Conservation (phyloP, 345 rosid genomes). For the Gossypium arboreum region DNA sequence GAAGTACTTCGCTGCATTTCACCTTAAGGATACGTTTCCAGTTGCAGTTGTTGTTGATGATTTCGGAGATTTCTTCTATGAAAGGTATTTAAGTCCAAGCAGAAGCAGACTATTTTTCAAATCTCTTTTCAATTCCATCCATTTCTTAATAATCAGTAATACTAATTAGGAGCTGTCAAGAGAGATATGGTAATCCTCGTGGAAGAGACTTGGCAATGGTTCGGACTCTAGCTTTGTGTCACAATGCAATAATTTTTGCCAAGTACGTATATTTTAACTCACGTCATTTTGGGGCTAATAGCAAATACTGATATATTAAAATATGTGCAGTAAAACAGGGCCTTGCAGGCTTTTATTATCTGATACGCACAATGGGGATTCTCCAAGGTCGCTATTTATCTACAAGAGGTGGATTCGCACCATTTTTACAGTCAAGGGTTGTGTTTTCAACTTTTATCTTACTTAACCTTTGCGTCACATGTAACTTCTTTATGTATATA, state of each 20-base stretch:
- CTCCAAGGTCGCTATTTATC: slow-evolving; percentile 63
- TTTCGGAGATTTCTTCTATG: slow-evolving; percentile 63
- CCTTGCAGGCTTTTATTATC: slow-evolving; percentile 57
- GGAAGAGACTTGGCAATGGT: slow-evolving; percentile 85
- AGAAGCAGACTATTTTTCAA: not conserved
- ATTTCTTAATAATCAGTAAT: not conserved
- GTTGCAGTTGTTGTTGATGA: slow-evolving; percentile 66
- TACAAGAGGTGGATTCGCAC: slow-evolving; percentile 71
- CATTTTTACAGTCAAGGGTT: slow-evolving; percentile 60
- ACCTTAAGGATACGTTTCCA: slow-evolving; percentile 52
- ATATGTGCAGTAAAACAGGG: slow-evolving; percentile 34
- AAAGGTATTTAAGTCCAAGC: slow-evolving; percentile 35
- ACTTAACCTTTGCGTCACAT: not conserved
- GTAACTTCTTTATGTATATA: too few relatives aligned
- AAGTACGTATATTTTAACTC: slow-evolving; percentile 38
- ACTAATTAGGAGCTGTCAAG: slow-evolving; percentile 46
- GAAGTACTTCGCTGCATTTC: slow-evolving; percentile 86
- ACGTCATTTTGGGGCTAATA: not conserved
- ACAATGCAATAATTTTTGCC: slow-evolving; percentile 56
- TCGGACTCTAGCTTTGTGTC: slow-evolving; percentile 67
- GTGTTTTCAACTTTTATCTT: not conserved
- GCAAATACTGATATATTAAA: not conserved
- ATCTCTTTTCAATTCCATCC: not conserved
- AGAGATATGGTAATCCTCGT: slow-evolving; percentile 54
- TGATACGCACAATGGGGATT: slow-evolving; percentile 63